Evolutionary conservation across 1,284 basidiomycete species (phyloP), one percentile per base, ranked within the genome.

Genomic region (Rhizoctonia solani): DNA sequence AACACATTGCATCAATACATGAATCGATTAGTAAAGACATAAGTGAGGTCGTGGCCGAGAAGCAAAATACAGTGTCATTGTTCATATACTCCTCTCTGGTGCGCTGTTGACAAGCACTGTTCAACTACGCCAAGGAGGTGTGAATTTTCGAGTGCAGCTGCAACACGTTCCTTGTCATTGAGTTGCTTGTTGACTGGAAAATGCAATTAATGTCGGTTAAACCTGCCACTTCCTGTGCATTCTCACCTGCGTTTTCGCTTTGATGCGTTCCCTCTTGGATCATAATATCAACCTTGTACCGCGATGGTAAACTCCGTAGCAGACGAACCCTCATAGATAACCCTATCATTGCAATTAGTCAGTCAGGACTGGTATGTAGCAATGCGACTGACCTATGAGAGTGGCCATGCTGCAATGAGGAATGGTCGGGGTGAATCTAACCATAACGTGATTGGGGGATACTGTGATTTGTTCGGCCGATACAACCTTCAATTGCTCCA

Each of bases 351-450:
- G 19, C 41, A 70, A 49, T 49, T 34, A 41, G 46, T 54, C 29
- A 61, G 37, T n/a, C 6, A 6, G 44, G 23, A 66, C 13, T 29
- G 30, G 29, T 67, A 46, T 37, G 21, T 29, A 3, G 55, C 52
- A 29, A 16, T 29, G 21, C 4, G n/a, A 76, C 84, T 69, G 71
- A 92, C 95, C 97, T 67, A 99, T 99, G 52, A 99, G 81, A 1
- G 95, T 98, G 2, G 95, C 96, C 93, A 97, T 95, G 54, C 93
- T 93, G 74, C 96, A 99, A 75, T 99, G 96, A 3, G 97, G 97
- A 29, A 98, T 95, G 0, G 96, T 99, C 1, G 97, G 97, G 4
- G 96, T 98, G 73, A 97, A 94, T 74, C 94, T 92, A 68, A 98
- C 88, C 30, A 87, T 81, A 34, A 99, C 83, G 47, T 86, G 84